A percentile compares a stretch with the other conserved stretches of the same genome.
phyloP scores from a whole-genome alignment of 768 basidiomycete genomes.

The button mushroom (Agaricus bisporus) region DNA sequence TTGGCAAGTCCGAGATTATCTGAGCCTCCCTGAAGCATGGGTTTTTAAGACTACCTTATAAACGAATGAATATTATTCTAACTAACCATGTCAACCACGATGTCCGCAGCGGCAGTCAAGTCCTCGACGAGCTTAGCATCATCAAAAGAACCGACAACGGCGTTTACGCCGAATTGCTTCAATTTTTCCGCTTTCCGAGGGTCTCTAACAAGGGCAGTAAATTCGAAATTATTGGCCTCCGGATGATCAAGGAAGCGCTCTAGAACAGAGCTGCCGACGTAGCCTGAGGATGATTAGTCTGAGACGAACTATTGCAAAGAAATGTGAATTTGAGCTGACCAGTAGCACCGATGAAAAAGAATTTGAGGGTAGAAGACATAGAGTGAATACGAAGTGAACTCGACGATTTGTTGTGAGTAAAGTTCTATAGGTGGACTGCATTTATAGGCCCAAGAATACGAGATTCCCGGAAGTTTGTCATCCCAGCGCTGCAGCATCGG shows the following conservation, averaged over 20 bases:
- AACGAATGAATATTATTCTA: not conserved
- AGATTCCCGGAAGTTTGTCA: no score
- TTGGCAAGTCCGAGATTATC: slow-evolving; percentile 32
- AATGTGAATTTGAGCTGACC: slow-evolving; percentile 19
- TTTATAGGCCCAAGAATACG: no score
- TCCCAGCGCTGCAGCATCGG: no score
- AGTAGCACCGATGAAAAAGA: slow-evolving; percentile 42
- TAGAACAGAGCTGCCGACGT: slow-evolving; percentile 43
- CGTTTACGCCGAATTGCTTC: slow-evolving; percentile 28
- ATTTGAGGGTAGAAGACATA: slow-evolving; percentile 23
- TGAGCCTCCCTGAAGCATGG: slow-evolving; percentile 26
- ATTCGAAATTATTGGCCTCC: slow-evolving; percentile 26
- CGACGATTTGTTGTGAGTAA: no score
- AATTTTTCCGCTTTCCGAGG: slow-evolving; percentile 40
- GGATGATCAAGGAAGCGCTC: slow-evolving; percentile 33
- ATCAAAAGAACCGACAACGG: slow-evolving; percentile 33
- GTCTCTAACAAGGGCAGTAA: slow-evolving; percentile 40
- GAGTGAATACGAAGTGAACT: not conserved
- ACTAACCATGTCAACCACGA: slow-evolving; percentile 37
- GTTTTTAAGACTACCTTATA: no score
- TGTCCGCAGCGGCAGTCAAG: slow-evolving; percentile 36
- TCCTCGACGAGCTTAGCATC: slow-evolving; percentile 32
- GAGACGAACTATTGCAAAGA: not conserved
- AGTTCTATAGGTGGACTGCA: no score
- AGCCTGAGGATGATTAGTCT: slow-evolving; percentile 23